Conservation (phyloP, 768 basidiomycete genomes). For the Podaxis mareebaensis region DNA sequence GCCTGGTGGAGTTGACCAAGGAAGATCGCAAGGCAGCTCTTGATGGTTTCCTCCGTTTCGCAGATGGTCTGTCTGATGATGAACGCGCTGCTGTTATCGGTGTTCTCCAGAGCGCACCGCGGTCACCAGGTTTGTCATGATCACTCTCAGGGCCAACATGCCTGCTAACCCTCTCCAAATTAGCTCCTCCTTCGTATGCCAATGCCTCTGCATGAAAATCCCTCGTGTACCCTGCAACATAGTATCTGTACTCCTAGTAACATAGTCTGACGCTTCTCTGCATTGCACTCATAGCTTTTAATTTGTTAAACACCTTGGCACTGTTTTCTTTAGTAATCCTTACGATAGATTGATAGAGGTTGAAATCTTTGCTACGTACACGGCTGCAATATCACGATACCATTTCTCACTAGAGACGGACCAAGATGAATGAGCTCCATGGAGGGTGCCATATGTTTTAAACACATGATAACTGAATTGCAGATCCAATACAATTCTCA, state of each 20-base stretch:
- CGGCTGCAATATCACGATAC: not conserved
- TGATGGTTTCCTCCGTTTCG: conserved; percentile 69
- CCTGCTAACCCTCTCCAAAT: not conserved
- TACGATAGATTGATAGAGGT: not conserved
- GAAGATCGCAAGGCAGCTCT: conserved; percentile 79
- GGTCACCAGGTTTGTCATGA: conserved; percentile 55
- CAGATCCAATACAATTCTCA: too few species aligned
- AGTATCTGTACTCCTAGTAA: conserved; percentile 13
- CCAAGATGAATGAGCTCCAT: too few species aligned
- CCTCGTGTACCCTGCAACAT: not conserved
- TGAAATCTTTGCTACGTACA: not conserved
- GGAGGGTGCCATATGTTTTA: too few species aligned
- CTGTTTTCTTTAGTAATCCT: conserved; percentile 1
- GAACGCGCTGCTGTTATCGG: conserved; percentile 63
- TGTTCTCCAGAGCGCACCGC: conserved; percentile 58
- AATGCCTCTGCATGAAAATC: conserved; percentile 24
- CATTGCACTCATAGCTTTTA: conserved; percentile 11
- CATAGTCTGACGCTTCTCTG: not conserved
- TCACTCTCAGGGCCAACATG: not conserved
- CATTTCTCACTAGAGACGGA: too few species aligned
- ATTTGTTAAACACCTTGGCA: not conserved
- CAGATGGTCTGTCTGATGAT: conserved; percentile 72
- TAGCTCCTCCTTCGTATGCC: conserved; percentile 41
- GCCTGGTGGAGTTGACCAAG: conserved; percentile 65
- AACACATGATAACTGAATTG: too few species aligned